Evolutionary conservation across 495 filamentous ascomycete genomes (phyloP).

Genomic region (Darksidea phi): DNA sequence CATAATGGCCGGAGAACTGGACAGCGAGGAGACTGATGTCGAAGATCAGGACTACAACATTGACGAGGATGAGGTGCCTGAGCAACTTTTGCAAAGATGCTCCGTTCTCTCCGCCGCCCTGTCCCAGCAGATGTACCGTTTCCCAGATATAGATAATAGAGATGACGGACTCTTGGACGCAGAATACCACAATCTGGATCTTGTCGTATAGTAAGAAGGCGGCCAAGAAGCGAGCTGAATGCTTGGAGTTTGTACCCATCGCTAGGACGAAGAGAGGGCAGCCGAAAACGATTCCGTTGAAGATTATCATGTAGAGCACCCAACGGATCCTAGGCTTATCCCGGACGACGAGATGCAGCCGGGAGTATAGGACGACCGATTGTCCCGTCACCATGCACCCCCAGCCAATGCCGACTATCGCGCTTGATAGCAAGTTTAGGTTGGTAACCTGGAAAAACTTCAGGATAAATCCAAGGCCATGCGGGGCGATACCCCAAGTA

Average conservation of each 20-base stretch:
- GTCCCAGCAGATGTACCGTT: constrained; percentile 1
- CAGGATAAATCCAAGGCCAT: constrained; percentile 14
- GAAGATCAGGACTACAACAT: neutral
- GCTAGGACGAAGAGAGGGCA: neutral
- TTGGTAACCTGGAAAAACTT: constrained; percentile 16
- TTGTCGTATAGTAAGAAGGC: constrained; percentile 17
- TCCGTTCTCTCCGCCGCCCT: neutral
- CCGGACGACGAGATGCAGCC: constrained; percentile 24
- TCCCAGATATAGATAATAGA: constrained; percentile 20
- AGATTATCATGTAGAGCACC: constrained; percentile 24
- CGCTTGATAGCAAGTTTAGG: neutral
- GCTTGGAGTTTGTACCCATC: constrained; percentile 1
- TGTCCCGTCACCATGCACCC: constrained; percentile 11
- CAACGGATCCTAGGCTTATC: neutral
- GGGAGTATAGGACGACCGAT: constrained; percentile 26
- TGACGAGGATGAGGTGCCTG: neutral
- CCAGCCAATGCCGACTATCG: constrained; percentile 5
- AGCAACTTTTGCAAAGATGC: neutral
- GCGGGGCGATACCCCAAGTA: constrained; percentile 5
- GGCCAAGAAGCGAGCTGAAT: neutral
- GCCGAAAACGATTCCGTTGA: constrained; percentile 11
- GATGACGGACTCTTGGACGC: constrained; percentile 24
- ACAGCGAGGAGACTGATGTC: neutral
- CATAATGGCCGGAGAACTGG: neutral
- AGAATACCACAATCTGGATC: constrained; percentile 25